phyloP scores from a whole-genome alignment of 2,329 filamentous ascomycete genomes.

The Botryotinia calthae region DNA sequence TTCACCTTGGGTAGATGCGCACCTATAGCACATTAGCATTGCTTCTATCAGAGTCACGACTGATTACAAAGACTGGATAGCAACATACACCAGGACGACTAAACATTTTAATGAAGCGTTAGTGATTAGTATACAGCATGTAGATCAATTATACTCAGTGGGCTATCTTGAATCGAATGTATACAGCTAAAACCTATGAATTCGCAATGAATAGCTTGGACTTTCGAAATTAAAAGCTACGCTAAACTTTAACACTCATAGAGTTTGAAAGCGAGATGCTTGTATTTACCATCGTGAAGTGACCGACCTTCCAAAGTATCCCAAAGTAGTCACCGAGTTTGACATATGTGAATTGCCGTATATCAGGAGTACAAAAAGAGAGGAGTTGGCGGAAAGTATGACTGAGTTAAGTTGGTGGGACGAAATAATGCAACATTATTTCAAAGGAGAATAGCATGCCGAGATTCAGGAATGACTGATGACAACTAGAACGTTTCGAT shows the following conservation, averaged over 20 bases:
- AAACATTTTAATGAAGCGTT: background rate
- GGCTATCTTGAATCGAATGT: background rate
- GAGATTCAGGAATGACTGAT: background rate
- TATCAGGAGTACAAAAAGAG: background rate
- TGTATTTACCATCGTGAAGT: background rate
- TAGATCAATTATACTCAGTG: background rate
- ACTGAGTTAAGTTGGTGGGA: background rate
- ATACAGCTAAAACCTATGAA: background rate
- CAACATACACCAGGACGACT: background rate
- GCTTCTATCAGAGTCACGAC: background rate
- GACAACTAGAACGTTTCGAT: background rate
- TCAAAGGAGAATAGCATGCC: background rate
- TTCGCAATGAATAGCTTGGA: background rate
- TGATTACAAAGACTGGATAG: background rate
- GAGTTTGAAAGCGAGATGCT: rapidly evolving
- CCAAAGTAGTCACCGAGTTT: no score
- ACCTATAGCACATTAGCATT: background rate
- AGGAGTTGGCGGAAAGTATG: no score
- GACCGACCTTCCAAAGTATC: background rate
- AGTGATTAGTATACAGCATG: background rate
- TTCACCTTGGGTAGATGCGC: background rate
- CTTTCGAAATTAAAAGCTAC: background rate
- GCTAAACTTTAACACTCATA: background rate
- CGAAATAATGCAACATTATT: background rate
- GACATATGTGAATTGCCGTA: background rate